A percentile compares a stretch with the other conserved stretches of the same genome.
phyloP scores from a whole-genome alignment of 495 filamentous ascomycete genomes.

The Penicillium dipodomyicola region DNA sequence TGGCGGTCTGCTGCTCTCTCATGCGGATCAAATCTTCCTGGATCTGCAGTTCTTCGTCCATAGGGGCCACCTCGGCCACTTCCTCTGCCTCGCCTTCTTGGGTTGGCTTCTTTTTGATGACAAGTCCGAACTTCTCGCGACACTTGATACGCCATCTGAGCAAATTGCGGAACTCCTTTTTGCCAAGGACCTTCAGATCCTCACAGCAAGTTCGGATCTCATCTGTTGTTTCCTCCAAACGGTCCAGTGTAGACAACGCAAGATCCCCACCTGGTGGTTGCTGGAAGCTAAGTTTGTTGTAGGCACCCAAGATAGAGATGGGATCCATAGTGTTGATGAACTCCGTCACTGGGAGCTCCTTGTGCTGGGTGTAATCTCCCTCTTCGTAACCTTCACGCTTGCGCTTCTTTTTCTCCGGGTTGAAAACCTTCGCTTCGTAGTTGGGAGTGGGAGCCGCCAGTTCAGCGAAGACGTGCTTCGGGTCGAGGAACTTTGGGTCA shows the following conservation, averaged over 20 bases:
- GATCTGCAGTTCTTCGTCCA: slow-evolving; percentile 91
- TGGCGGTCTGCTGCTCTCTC: slow-evolving; percentile 68
- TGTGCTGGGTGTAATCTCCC: slow-evolving; percentile 89
- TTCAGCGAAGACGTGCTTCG: slow-evolving; percentile 90
- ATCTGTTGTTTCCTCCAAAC: slow-evolving; percentile 86
- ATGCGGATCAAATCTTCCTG: slow-evolving; percentile 82
- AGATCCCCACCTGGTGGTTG: slow-evolving; percentile 77
- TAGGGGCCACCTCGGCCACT: slow-evolving; percentile 74
- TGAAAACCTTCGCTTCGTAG: slow-evolving; percentile 96
- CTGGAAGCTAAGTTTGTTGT: slow-evolving; percentile 80
- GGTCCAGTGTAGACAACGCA: slow-evolving; percentile 79
- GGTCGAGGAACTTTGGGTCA: slow-evolving; percentile 90
- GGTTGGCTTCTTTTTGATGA: slow-evolving; percentile 59
- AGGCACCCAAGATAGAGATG: slow-evolving; percentile 87
- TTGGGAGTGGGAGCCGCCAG: slow-evolving; percentile 85
- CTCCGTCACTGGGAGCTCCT: slow-evolving; percentile 80
- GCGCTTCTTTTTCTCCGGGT: slow-evolving; percentile 93
- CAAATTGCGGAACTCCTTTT: slow-evolving; percentile 92
- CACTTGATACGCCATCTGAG: slow-evolving; percentile 89
- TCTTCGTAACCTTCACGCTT: slow-evolving; percentile 98
- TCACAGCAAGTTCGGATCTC: slow-evolving; percentile 83
- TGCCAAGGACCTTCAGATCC: slow-evolving; percentile 86
- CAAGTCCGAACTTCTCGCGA: slow-evolving; percentile 86
- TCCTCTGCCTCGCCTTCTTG: slow-evolving; percentile 61
- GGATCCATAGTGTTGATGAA: slow-evolving; percentile 95